These are phyloP conservation scores for Apodospora peruviana DNA, from an alignment of 495 filamentous ascomycete genomes.

Conservation along the genomic window DNA sequence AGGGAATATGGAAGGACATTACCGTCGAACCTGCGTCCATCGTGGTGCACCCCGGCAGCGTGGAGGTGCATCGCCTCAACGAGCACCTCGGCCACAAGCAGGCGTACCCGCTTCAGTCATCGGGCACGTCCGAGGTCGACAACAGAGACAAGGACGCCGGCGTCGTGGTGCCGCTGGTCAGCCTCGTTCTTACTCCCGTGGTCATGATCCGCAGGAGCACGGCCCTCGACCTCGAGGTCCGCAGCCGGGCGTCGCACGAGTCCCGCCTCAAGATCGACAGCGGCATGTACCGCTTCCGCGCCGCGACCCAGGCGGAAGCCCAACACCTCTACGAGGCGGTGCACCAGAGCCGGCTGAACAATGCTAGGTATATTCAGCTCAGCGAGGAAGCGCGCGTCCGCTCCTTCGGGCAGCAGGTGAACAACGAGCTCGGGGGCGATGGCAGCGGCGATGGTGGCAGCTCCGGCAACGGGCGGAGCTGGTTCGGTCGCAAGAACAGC, in stretches of 20 bases:
- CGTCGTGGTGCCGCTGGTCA: conserved; percentile 56
- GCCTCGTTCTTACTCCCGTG: conserved; percentile 78
- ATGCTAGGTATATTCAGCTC: conserved; percentile 80
- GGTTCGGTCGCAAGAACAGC: conserved; percentile 56
- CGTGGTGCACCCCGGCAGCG: conserved; percentile 72
- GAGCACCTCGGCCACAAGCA: conserved; percentile 36
- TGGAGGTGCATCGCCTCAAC: conserved; percentile 72
- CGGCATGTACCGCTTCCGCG: conserved; percentile 64
- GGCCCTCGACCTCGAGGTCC: conserved; percentile 88
- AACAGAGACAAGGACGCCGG: conserved; percentile 32
- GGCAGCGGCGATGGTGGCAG: conserved; percentile 32
- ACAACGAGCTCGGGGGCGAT: conserved; percentile 15
- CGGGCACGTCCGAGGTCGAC: conserved; percentile 30
- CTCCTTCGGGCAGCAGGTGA: conserved; percentile 40
- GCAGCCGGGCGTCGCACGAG: conserved; percentile 71
- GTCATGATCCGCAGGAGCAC: conserved; percentile 85
- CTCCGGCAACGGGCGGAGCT: conserved; percentile 38
- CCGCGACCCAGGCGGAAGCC: conserved; percentile 68
- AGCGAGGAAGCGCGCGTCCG: conserved; percentile 53
- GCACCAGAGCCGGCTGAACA: conserved; percentile 77
- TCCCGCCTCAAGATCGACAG: conserved; percentile 70
- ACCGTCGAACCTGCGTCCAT: conserved; percentile 64
- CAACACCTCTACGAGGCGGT: conserved; percentile 75
- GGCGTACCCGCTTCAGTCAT: conserved; percentile 35
- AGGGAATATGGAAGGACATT: conserved; percentile 76